phyloP scores from a whole-genome alignment of 116 monocot genomes.

The Phalaenopsis hybrid region DNA sequence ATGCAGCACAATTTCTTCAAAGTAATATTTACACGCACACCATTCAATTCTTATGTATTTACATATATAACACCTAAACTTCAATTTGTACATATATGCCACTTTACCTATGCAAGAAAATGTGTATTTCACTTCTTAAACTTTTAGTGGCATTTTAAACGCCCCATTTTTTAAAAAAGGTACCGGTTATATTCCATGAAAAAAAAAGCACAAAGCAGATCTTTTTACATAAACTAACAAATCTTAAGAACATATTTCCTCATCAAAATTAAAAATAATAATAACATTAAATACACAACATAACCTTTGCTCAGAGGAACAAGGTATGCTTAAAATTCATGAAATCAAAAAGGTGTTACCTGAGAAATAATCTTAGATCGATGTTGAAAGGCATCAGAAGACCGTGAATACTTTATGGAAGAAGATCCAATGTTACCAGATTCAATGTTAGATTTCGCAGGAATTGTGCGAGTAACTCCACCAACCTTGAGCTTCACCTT shows the following conservation, averaged over 20 bases:
- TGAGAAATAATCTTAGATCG: constrained; percentile 35
- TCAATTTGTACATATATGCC: too few relatives aligned
- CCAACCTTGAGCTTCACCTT: constrained; percentile 89
- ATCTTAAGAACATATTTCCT: background rate
- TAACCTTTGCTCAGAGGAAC: background rate
- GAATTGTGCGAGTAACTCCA: constrained; percentile 68
- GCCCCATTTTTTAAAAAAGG: background rate
- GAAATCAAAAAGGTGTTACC: constrained; percentile 22
- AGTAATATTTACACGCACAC: too few relatives aligned
- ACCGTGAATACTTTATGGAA: constrained; percentile 18
- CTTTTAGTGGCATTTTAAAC: too few relatives aligned
- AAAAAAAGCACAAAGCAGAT: background rate
- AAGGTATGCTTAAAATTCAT: background rate
- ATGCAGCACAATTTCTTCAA: background rate
- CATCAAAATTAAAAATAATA: background rate
- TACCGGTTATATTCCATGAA: background rate
- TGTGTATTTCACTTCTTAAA: too few relatives aligned
- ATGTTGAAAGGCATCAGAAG: constrained; percentile 39
- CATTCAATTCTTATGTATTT: too few relatives aligned
- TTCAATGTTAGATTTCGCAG: constrained; percentile 55
- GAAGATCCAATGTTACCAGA: constrained; percentile 15
- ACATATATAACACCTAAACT: too few relatives aligned
- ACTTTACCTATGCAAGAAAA: too few relatives aligned
- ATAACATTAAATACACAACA: background rate
- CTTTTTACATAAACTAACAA: background rate